phyloP scores from a whole-genome alignment of 305 asterid species.

The Euphrasia arctica region DNA sequence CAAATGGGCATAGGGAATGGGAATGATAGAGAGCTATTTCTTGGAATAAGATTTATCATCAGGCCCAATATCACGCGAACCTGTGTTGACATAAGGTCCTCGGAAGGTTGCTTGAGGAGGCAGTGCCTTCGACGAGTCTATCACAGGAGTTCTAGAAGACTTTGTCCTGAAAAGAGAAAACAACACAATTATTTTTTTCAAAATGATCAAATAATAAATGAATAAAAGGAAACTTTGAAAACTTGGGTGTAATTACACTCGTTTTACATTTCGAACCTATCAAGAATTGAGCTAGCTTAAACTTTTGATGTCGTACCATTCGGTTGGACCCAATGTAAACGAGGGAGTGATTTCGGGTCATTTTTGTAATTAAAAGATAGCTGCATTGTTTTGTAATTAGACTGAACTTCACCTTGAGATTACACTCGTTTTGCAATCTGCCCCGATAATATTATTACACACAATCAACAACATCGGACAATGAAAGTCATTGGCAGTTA shows the following conservation, averaged over 20 bases:
- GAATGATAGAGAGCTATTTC: conserved; percentile 35
- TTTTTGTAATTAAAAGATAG: background rate
- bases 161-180: conserved; percentile 43
- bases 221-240: background rate
- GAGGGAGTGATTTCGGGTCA: background rate
- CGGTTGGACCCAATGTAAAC: background rate
- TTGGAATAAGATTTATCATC: conserved; percentile 61
- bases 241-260: background rate
- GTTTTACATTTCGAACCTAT: background rate
- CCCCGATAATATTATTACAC: background rate
- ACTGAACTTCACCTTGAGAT: no score
- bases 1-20: background rate
- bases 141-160: conserved; percentile 68
- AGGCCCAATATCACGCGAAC: conserved; percentile 94
- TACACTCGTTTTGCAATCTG: background rate
- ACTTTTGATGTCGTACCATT: no score
- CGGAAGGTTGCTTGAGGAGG: conserved; percentile 97
- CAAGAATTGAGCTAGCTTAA: background rate
- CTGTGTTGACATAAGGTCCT: conserved; percentile 92
- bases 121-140: conserved; percentile 89
- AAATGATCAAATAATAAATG: no score
- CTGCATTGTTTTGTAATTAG: no score
- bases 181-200: no score
- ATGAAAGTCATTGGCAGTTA: background rate
- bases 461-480: conserved; percentile 1